Base-by-base conservation (phyloP, 768 basidiomycete species). In the Boletus bicolor region DNA sequence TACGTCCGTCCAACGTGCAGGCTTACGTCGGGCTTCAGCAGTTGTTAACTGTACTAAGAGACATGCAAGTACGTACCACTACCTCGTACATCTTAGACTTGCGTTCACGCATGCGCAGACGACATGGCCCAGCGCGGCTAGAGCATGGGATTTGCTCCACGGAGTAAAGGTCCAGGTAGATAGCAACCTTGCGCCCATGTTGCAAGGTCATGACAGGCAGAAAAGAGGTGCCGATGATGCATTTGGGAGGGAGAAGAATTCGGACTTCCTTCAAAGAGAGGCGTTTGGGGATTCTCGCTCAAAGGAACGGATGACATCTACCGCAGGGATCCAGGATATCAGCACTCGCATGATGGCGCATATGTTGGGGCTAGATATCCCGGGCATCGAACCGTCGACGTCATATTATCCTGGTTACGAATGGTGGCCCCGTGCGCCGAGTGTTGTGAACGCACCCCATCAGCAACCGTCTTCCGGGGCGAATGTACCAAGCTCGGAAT, bases 1-100 rank as follows among this genome's bases (percentile, higher is more conserved):
- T 89, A 53, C 81, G 82, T n/a, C 86, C 89, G 19, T 79, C 82
- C 39, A 85, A 85, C 64, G 76, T 87, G 4, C 86, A 90, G 65
- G 86, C 85, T 5, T 82, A 81, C 8, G 67, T 87, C 37, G 84
- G 86, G 26, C 74, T 90, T 38, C 79, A 81, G 49, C 84, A 87
- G 63, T 82, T 81, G 59, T 79, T 90, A 69, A 64, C 73, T 42
- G 84, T 82, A 30, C 73, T 89, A 44, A 82, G 82, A 64, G 83
- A 81, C 47, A 83, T 91, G 82, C 82, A 82, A 74, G 88, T 87
- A 61, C 46, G 80, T 57, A 34, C 41, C 17, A 38, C 30, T 44
- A 7, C 9, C 7, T 42, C 34, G 28, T 51, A 19, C 39, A n/a
- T 55, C 34, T 17, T 52, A 34, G 35, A 56, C 57, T 44, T 54